Percentiles rank a stretch among this genome's conserved stretches.
Evolutionary conservation across 1,284 basidiomycete genomes (phyloP).

Genomic region (Thecaphora thlaspeos): DNA sequence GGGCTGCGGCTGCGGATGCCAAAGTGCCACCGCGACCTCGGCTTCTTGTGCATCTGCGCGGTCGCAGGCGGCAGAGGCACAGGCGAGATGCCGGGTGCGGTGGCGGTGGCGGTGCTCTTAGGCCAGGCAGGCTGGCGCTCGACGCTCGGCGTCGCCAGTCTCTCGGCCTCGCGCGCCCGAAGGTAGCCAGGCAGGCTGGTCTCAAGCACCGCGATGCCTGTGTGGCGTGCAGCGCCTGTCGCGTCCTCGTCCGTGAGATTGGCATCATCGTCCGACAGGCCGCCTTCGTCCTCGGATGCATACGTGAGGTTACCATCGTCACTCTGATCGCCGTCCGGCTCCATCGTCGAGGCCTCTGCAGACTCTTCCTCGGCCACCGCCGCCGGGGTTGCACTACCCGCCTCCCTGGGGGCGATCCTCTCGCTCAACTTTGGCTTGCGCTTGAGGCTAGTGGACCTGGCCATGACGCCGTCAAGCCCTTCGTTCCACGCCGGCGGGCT

Average conservation of each 20-base stretch:
- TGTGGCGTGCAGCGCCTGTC: conserved; percentile 17
- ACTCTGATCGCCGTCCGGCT: conserved; percentile 33
- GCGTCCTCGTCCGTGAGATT: conserved; percentile 36
- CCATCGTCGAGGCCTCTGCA: conserved; percentile 16
- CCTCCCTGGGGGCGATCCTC: conserved; percentile 5
- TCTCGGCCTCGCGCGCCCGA: conserved; percentile 23
- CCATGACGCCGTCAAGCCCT: conserved; percentile 55
- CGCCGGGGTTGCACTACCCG: conserved; percentile 12
- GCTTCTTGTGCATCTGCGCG: conserved; percentile 30
- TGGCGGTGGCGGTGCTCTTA: conserved; percentile 16
- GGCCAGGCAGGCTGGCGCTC: conserved; percentile 29
- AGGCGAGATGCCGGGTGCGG: conserved; percentile 4
- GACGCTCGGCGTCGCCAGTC: conserved; percentile 22
- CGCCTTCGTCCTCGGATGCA: conserved; percentile 42
- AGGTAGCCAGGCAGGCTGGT: conserved; percentile 36
- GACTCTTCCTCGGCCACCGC: conserved; percentile 14
- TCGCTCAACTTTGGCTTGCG: conserved; percentile 13
- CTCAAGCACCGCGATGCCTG: conserved; percentile 42
- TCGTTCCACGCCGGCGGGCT: conserved; percentile 63
- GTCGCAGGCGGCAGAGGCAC: conserved; percentile 12
- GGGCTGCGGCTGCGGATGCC: conserved; percentile 91
- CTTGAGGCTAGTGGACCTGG: conserved; percentile 40
- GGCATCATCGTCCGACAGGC: conserved; percentile 40
- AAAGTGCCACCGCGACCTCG: conserved; percentile 81
- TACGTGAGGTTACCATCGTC: conserved; percentile 44